Percentiles rank a stretch among this genome's conserved stretches.
Conservation (phyloP, 176 grass and related monocot genomes). For the Phoenix roebelenii region DNA sequence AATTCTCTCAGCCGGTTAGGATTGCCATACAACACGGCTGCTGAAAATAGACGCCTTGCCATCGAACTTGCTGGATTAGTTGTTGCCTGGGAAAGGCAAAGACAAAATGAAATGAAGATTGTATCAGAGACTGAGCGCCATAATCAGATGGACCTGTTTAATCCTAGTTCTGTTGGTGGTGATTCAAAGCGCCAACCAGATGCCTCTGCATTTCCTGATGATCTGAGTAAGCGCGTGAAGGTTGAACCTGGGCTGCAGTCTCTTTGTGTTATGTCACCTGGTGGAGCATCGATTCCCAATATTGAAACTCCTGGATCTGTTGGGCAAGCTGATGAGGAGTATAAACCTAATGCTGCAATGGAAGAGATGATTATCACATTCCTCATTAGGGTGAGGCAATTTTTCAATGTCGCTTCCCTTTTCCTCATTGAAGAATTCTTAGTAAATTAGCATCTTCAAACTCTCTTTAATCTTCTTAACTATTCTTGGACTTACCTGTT, state of each 20-base stretch:
- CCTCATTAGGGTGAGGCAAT: slow-evolving; percentile 69
- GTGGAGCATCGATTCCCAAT: slow-evolving; percentile 80
- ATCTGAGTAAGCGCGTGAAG: slow-evolving; percentile 94
- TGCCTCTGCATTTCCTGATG: slow-evolving; percentile 54
- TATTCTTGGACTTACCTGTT: too few species aligned
- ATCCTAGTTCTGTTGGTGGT: slow-evolving; percentile 33
- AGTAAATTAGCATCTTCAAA: too few species aligned
- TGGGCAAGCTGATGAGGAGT: slow-evolving; percentile 90
- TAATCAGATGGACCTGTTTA: slow-evolving; percentile 63
- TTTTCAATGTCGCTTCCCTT: neutral
- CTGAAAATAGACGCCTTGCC: slow-evolving; percentile 86
- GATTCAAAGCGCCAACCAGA: slow-evolving; percentile 61
- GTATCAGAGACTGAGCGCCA: slow-evolving; percentile 58
- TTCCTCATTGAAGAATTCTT: neutral
- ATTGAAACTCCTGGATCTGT: slow-evolving; percentile 86
- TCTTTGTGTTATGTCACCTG: slow-evolving; percentile 86
- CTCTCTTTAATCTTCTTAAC: too few species aligned
- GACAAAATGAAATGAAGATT: slow-evolving; percentile 83
- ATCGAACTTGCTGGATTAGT: slow-evolving; percentile 99
- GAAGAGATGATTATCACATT: slow-evolving; percentile 99
- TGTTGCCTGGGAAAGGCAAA: slow-evolving; percentile 95
- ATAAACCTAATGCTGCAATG: slow-evolving; percentile 99
- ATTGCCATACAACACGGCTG: slow-evolving; percentile 84
- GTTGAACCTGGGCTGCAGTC: slow-evolving; percentile 90
- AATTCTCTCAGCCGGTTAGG: slow-evolving; percentile 95